Conservation (phyloP, 139 green algal species). For the Micractinium conductrix region DNA sequence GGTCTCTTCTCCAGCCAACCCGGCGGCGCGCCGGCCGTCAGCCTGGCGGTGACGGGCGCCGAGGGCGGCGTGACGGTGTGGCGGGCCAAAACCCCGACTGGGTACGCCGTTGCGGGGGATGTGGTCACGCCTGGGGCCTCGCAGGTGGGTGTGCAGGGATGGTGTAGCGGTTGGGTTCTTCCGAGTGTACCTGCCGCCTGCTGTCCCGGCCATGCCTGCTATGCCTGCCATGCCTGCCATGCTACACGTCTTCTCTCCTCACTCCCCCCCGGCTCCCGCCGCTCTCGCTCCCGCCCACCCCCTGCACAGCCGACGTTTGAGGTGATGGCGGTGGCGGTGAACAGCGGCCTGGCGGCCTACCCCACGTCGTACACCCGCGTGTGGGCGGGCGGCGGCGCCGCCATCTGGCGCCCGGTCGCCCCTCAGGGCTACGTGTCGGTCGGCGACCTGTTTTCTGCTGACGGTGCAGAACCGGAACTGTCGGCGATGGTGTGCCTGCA, state of each 20-base stretch:
- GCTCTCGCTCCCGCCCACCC: not conserved
- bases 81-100: conserved; percentile 74
- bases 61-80: conserved; percentile 80
- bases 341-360: conserved; percentile 77
- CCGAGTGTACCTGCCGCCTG: no score
- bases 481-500: conserved; percentile 29
- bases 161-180: no score
- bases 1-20: not conserved
- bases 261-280: not conserved
- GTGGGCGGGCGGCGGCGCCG: conserved; percentile 51
- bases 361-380: conserved; percentile 60
- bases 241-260: not conserved
- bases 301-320: conserved; percentile 59
- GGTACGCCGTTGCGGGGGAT: conserved; percentile 83
- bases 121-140: conserved; percentile 61
- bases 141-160: not conserved
- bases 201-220: not conserved
- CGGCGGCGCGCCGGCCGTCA: conserved; percentile 9
- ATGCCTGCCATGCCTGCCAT: not conserved
- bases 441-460: conserved; percentile 71
- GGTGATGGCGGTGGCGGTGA: conserved; percentile 79
- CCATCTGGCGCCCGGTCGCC: conserved; percentile 73
- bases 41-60: conserved; percentile 44
- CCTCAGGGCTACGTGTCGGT: conserved; percentile 80
- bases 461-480: conserved; percentile 1